A percentile compares a stretch with the other conserved stretches of the same genome.
Evolutionary conservation across 768 basidiomycete species (phyloP).

Genomic region (Mycena crocata): DNA sequence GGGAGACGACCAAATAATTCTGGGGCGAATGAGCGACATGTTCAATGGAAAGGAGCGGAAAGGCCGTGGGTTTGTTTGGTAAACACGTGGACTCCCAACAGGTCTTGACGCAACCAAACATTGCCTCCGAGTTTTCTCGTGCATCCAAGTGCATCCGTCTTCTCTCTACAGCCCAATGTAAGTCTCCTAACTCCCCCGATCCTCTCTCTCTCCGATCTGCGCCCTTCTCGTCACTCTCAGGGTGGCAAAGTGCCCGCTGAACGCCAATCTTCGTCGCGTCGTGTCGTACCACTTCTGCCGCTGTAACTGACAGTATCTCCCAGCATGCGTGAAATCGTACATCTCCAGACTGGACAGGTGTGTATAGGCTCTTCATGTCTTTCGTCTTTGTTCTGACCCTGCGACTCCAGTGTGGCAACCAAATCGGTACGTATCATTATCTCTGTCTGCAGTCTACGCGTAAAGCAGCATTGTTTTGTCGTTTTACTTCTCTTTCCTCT

Average conservation of each 20-base stretch:
- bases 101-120: constrained; percentile 10
- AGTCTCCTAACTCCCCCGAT: not conserved
- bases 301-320: constrained; percentile 46
- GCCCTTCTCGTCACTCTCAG: not conserved
- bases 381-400: constrained; percentile 42
- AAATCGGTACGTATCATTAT: constrained; percentile 81
- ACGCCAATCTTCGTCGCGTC: constrained; percentile 47
- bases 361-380: constrained; percentile 33
- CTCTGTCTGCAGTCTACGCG: constrained; percentile 18
- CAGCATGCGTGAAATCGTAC: constrained; percentile 99
- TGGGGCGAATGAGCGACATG: too few species aligned
- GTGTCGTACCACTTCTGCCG: constrained; percentile 58
- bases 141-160: constrained; percentile 22
- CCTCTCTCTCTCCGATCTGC: not conserved
- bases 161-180: constrained; percentile 12
- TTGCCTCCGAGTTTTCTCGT: constrained; percentile 16
- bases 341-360: constrained; percentile 99
- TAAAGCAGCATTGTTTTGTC: too few species aligned
- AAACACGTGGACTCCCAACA: not conserved
- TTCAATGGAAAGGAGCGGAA: too few species aligned
- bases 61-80: too few species aligned
- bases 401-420: constrained; percentile 90
- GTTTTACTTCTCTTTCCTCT: constrained; percentile 34
- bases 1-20: too few species aligned
- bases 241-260: not conserved